Evolutionary conservation across 768 basidiomycete genomes (phyloP), one percentile per base, ranked within the genome.

Genomic region (Dendrothele bispora): DNA sequence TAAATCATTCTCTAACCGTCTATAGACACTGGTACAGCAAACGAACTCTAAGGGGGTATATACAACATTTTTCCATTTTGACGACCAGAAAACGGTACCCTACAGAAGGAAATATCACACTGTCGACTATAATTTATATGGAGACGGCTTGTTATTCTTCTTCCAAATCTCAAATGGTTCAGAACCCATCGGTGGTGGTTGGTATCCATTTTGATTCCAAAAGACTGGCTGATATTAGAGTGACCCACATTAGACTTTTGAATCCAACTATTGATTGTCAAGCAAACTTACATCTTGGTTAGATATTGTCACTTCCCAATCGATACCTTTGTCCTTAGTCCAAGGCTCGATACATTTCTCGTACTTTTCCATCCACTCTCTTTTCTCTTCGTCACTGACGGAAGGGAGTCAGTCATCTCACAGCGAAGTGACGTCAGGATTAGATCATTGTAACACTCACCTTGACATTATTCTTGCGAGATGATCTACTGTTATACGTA

Each of bases 231-330:
- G 10, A 42, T n/a, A n/a, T 5, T 11, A 18, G 12, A 25, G 17
- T n/a, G n/a, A n/a, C n/a, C n/a, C n/a, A n/a, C n/a, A 27, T 24
- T 25, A 42, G 11, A 26, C 7, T 14, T 12, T n/a, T 24, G 4
- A 7, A 7, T 36, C 5, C 25, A 29, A 20, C 21, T 12, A 8
- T 22, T 15, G 18, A n/a, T n/a, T n/a, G n/a, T n/a, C n/a, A n/a
- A n/a, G n/a, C n/a, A 30, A 7, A 36, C 43, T 36, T 8, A 34
- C 43, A 21, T 45, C 29, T 36, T 45, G 28, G 11, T 25, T 45
- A 7, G 34, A 36, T 36, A 36, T 21, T 15, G 18, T n/a, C 34
- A 45, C 5, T n/a, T 34, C 34, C 43, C 43, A 45, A 29, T 32
- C 43, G 21, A 36, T 36, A 5, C 43, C 21, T 22, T 34, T 32